Conservation (phyloP, 176 grass and related monocot species). For the Lolium multiflorum region DNA sequence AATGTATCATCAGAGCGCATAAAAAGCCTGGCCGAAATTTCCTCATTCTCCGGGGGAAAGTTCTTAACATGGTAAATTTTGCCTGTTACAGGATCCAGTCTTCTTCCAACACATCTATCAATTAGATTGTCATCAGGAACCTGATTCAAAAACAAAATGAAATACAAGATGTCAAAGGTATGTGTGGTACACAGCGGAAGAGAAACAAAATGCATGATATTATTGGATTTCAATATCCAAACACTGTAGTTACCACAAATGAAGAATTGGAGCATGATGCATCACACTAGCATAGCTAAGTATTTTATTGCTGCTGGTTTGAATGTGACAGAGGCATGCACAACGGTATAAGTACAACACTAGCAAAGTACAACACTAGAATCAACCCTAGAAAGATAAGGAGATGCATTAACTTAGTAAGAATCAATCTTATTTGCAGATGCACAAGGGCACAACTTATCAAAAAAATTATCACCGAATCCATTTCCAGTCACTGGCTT, state of each 20-base stretch:
- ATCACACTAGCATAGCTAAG: not conserved
- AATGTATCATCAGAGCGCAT: constrained; percentile 80
- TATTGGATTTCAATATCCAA: constrained; percentile 4
- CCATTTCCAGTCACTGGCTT: constrained; percentile 5
- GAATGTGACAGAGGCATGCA: not conserved
- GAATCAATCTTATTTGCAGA: not conserved
- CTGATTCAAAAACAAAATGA: constrained; percentile 61
- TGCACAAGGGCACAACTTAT: not conserved
- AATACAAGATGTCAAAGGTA: constrained; percentile 34
- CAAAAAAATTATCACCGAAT: constrained; percentile 7
- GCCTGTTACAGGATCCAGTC: constrained; percentile 78
- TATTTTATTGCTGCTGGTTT: not conserved
- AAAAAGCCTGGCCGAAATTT: constrained; percentile 74
- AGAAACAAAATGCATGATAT: constrained; percentile 16
- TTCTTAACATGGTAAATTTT: constrained; percentile 97
- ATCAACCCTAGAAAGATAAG: constrained; percentile 4
- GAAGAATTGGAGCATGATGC: not conserved
- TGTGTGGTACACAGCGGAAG: not conserved
- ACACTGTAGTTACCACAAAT: not conserved
- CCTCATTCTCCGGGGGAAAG: constrained; percentile 77
- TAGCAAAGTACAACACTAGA: not conserved
- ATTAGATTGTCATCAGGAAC: constrained; percentile 93
- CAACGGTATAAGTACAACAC: not conserved
- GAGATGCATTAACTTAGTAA: not conserved
- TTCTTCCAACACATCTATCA: constrained; percentile 95